A percentile compares a stretch with the other conserved stretches of the same genome.
These are phyloP conservation scores for Scutellaria baicalensis DNA, from an alignment of 257 asterid genomes.

Conservation along the genomic window DNA sequence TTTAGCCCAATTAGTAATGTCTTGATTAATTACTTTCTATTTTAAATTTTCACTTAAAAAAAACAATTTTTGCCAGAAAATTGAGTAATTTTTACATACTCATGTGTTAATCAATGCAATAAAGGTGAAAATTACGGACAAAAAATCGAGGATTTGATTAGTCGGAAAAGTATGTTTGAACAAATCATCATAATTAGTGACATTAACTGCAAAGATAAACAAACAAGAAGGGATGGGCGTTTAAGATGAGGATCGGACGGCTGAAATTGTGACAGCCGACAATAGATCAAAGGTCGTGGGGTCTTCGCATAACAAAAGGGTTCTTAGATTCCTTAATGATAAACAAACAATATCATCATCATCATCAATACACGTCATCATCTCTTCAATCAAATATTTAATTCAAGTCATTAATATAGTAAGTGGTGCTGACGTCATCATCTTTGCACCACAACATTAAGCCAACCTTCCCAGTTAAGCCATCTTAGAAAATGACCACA, in stretches of 20 bases:
- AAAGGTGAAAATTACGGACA: slow-evolving; percentile 17
- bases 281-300: slow-evolving; percentile 6
- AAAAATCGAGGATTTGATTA: slow-evolving; percentile 12
- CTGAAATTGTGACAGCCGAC: slow-evolving; percentile 29
- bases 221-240: not conserved
- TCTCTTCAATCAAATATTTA: not conserved
- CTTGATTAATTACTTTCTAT: too few species aligned
- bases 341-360: not conserved
- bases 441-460: not conserved
- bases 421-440: slow-evolving; percentile 8
- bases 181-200: slow-evolving; percentile 17
- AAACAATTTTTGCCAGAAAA: too few species aligned
- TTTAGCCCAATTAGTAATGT: too few species aligned
- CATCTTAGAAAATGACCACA: slow-evolving; percentile 12
- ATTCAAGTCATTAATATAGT: slow-evolving; percentile 12
- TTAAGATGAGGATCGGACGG: slow-evolving; percentile 21
- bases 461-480: not conserved
- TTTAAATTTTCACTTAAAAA: too few species aligned
- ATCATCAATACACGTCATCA: not conserved
- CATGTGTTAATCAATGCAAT: not conserved
- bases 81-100: not conserved
- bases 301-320: not conserved
- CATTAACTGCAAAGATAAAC: slow-evolving; percentile 7
- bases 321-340: not conserved
- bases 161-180: slow-evolving; percentile 16